Base-by-base conservation (phyloP, 1,284 basidiomycete genomes). In the Leucoagaricus sp. region DNA sequence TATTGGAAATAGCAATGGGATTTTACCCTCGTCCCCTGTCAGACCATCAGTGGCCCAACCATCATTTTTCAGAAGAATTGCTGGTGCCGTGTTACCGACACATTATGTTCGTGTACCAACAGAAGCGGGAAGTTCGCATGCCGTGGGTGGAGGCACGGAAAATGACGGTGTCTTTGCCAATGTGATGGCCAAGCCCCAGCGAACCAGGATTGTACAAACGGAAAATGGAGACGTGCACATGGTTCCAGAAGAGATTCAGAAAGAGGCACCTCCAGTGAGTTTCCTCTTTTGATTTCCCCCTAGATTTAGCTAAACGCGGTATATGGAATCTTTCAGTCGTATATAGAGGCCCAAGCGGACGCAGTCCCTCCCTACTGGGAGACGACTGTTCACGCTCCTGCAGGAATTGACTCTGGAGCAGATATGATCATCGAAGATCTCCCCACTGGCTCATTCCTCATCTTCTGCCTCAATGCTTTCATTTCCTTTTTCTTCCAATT, bases 131-230 rank as follows among this genome's bases (percentile, higher is more conserved):
- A 64, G 60, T 64, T 67, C 63, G 47, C 64, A 60, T 61, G 66
- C 72, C 7, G 65, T 80, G n/a, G 94, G 92, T 15, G 89, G 93
- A 1, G 94, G 94, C 0, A 82, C 80, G 8, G 86, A 91, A 44
- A 95, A 96, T 65, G 95, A 97, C 65, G 96, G 96, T 12, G 96
- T 99, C 4, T 99, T 98, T 71, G 88, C 91, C 44, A 99, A 99
- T 69, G 86, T 99, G 34, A 88, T 85, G 60, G 97, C 96, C 0
- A 96, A 98, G 69, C 96, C 96, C 1, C 77, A 76, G 40, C 69
- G 74, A 52, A 68, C 74, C 4, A 69, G 79, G 26, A 70, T 79
- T 17, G 71, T 84, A 25, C 73, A 63, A 40, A 75, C 75, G 21
- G 78, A 80, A 60, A 82, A 80, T 73, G 91, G 88, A 6, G 84